Evolutionary conservation across 2,329 filamentous ascomycete species (phyloP), one percentile per base, ranked within the genome.

Genomic region (Aschersonia sp.): DNA sequence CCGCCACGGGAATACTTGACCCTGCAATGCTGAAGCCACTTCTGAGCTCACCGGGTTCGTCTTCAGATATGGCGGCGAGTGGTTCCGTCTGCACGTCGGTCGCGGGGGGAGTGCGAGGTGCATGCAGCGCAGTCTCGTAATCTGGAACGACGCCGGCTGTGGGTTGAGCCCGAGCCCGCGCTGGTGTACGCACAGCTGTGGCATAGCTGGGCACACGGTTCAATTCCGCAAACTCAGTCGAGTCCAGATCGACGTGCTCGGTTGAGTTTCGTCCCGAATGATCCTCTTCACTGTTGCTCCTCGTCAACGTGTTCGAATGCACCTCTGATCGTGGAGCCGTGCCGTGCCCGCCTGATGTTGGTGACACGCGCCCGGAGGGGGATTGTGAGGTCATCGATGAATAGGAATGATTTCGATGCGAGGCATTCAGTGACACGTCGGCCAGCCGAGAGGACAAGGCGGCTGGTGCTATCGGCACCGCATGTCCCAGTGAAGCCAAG

Each of bases 191-290:
- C 30, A 88, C 77, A 0, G 85, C 85, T 1, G 85, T 89, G 12
- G 76, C 75, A 60, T 89, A 89, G 49, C 84, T 89, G 1, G 85
- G 85, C 2, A 89, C 84, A 53, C 84, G 84, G 60, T 73, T 84
- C 42, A 89, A 66, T 53, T 80, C 75, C 45, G 75, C 74, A 54
- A 86, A 65, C 52, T 84, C 79, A 20, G 72, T 66, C 50, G 81
- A 75, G 32, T 75, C 69, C 45, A 72, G 70, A 51, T 81, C 75
- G 45, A 72, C 56, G 52, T 80, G 74, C 54, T 80, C 73, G 4
- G 73, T 72, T 5, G 77, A 79, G 52, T 72, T 70, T 48, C 72
- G 67, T 4, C 72, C 72, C 12, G 75, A 75, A 4, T 65, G 61
- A 7, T 70, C 65, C 46, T 75, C 74, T 51, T 65, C 68, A 56